A percentile compares a stretch with the other conserved stretches of the same genome.
These are phyloP conservation scores for Ulmus americana DNA, from an alignment of 331 rosid species.

Conservation along the genomic window DNA sequence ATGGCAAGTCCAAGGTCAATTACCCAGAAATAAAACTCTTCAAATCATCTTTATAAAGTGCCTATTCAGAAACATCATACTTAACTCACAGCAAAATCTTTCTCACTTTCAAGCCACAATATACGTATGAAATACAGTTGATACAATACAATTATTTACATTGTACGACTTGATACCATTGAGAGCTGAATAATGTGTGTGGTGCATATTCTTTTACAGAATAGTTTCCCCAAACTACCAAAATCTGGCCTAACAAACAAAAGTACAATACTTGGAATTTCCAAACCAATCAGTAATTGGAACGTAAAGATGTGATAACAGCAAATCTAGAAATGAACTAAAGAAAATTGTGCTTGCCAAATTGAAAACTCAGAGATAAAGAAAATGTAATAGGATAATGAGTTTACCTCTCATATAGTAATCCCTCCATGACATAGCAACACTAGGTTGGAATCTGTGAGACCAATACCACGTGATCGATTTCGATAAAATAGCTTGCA, in stretches of 20 bases:
- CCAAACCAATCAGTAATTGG: constrained; percentile 4
- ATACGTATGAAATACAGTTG: too few relatives aligned
- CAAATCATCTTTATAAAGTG: too few relatives aligned
- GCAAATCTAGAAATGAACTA: constrained; percentile 1
- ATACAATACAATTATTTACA: too few relatives aligned
- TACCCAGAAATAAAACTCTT: too few relatives aligned
- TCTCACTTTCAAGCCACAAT: too few relatives aligned
- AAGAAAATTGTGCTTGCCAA: constrained; percentile 3
- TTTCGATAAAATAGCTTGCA: constrained; percentile 90
- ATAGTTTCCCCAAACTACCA: too few relatives aligned
- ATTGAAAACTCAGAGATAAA: constrained; percentile 6
- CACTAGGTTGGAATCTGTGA: constrained; percentile 51
- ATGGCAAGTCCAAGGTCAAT: too few relatives aligned
- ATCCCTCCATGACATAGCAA: constrained; percentile 89
- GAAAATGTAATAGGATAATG: neutral
- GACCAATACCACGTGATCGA: constrained; percentile 87
- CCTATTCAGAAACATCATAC: too few relatives aligned
- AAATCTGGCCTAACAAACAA: neutral
- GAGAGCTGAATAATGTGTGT: too few relatives aligned
- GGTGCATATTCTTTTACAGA: too few relatives aligned
- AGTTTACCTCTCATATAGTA: constrained; percentile 71
- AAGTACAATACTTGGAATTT: constrained; percentile 11
- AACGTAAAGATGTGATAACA: constrained; percentile 1
- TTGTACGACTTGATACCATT: too few relatives aligned
- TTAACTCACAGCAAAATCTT: too few relatives aligned